Percentiles rank a stretch among this genome's conserved stretches.
Conservation (phyloP, 2,329 filamentous ascomycete genomes). For the Trichoderma sp. region DNA sequence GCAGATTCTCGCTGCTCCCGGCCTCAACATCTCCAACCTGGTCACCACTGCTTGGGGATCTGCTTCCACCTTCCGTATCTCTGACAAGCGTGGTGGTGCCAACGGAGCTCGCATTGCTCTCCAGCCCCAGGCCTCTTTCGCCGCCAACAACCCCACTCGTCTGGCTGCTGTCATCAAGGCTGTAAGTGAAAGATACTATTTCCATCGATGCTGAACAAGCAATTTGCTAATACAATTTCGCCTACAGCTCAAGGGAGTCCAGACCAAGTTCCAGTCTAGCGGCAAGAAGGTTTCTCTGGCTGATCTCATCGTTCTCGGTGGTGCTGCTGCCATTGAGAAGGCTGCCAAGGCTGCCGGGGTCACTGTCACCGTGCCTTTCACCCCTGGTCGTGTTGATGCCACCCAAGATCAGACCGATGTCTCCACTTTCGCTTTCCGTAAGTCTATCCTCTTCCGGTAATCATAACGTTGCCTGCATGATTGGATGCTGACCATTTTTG, state of each 20-base stretch:
- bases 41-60: slow-evolving; percentile 66
- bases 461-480: neutral
- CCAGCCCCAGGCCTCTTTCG: slow-evolving; percentile 66
- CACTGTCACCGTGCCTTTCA: slow-evolving; percentile 64
- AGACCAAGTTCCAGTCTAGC: slow-evolving; percentile 59
- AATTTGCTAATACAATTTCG: neutral
- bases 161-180: slow-evolving; percentile 58
- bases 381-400: slow-evolving; percentile 68
- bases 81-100: slow-evolving; percentile 78
- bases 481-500: neutral
- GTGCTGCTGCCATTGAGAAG: slow-evolving; percentile 67
- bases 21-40: slow-evolving; percentile 58
- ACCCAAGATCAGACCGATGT: slow-evolving; percentile 68
- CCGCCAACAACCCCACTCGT: slow-evolving; percentile 68
- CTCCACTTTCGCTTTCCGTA: slow-evolving; percentile 55
- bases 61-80: slow-evolving; percentile 67
- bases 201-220: neutral
- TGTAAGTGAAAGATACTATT: slow-evolving; percentile 1
- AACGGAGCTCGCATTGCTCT: slow-evolving; percentile 77
- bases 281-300: slow-evolving; percentile 72
- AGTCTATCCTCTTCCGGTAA: neutral
- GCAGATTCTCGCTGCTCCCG: slow-evolving; percentile 56
- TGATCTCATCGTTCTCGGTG: slow-evolving; percentile 71
- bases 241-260: slow-evolving; percentile 40
- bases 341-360: slow-evolving; percentile 50